A percentile compares a stretch with the other conserved stretches of the same genome.
Conservation (phyloP, 2,329 filamentous ascomycete species). For the Trichoderma aggressivum region DNA sequence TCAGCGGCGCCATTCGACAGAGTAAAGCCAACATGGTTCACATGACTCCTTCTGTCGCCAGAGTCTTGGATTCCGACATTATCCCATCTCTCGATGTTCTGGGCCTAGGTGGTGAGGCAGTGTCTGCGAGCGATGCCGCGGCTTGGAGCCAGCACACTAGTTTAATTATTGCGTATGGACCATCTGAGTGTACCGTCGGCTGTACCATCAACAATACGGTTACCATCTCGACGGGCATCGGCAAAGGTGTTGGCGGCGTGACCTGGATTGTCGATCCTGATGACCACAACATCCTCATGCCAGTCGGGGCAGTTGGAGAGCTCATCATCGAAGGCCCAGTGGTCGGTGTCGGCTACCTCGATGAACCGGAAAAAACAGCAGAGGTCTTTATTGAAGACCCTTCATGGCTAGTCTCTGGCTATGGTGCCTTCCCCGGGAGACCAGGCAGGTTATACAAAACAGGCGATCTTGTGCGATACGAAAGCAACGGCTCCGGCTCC, state of each 20-base stretch:
- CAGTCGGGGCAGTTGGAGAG: slow-evolving; percentile 50
- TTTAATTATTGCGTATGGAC: slow-evolving; percentile 52
- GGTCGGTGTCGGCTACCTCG: slow-evolving; percentile 61
- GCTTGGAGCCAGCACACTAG: slow-evolving; percentile 45
- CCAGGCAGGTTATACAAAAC: slow-evolving; percentile 54
- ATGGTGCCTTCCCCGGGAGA: slow-evolving; percentile 35
- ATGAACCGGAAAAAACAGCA: slow-evolving; percentile 54
- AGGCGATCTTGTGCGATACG: slow-evolving; percentile 56
- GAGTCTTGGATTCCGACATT: slow-evolving; percentile 44
- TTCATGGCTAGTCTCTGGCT: slow-evolving; percentile 46
- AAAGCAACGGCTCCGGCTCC: slow-evolving; percentile 50
- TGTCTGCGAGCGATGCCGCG: slow-evolving; percentile 49
- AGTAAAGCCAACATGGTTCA: slow-evolving; percentile 47
- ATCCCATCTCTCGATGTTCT: slow-evolving; percentile 46
- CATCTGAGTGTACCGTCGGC: slow-evolving; percentile 53
- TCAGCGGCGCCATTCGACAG: slow-evolving; percentile 44
- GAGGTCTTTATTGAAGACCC: slow-evolving; percentile 57
- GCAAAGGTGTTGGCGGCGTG: slow-evolving; percentile 44
- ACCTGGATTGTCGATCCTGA: slow-evolving; percentile 52
- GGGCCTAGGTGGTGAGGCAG: slow-evolving; percentile 50
- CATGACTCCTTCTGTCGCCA: slow-evolving; percentile 50
- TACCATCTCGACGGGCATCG: slow-evolving; percentile 43
- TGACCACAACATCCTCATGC: slow-evolving; percentile 44
- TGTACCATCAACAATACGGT: slow-evolving; percentile 50
- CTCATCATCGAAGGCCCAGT: slow-evolving; percentile 56